Evolutionary conservation across 805 yeast species (phyloP).

Genomic region (Blastobotrys peoriensis): DNA sequence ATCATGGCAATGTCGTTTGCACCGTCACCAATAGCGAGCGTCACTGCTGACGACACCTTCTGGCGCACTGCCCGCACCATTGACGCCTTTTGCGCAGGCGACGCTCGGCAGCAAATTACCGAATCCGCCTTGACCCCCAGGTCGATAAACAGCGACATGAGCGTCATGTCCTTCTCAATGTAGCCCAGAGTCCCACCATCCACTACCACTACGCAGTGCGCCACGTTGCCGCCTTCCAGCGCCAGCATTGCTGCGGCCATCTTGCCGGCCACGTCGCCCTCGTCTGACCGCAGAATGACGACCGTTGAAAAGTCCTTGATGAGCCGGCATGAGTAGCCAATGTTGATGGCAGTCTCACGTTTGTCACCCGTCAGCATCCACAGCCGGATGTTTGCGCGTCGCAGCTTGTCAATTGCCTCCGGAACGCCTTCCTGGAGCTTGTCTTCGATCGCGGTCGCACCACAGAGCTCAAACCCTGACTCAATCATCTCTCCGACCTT

Average conservation of each 20-base stretch:
- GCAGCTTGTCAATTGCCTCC: constrained; percentile 83
- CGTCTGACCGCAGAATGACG: constrained; percentile 51
- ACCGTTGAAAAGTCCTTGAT: constrained; percentile 92
- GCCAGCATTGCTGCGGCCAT: constrained; percentile 74
- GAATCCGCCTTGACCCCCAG: constrained; percentile 84
- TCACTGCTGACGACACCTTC: constrained; percentile 63
- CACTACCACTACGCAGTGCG: constrained; percentile 90
- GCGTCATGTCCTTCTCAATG: constrained; percentile 66
- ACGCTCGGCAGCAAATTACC: constrained; percentile 91
- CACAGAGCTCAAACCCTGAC: constrained; percentile 58
- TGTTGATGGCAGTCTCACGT: constrained; percentile 94
- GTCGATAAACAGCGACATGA: constrained; percentile 73
- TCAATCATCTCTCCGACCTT: constrained; percentile 70
- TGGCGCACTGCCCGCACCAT: constrained; percentile 79
- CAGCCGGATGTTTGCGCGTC: constrained; percentile 87
- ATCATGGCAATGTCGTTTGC: constrained; percentile 99
- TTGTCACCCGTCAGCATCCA: constrained; percentile 99
- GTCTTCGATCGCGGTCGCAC: constrained; percentile 97
- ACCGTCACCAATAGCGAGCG: constrained; percentile 97
- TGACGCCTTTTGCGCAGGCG: constrained; percentile 92
- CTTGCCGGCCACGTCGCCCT: constrained; percentile 55
- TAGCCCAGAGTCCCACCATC: constrained; percentile 83
- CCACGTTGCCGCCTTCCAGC: constrained; percentile 65
- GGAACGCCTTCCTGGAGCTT: constrained; percentile 96
- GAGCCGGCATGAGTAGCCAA: constrained; percentile 89